Evolutionary conservation across 768 basidiomycete genomes (phyloP).

Genomic region (Boletus sensibilis): DNA sequence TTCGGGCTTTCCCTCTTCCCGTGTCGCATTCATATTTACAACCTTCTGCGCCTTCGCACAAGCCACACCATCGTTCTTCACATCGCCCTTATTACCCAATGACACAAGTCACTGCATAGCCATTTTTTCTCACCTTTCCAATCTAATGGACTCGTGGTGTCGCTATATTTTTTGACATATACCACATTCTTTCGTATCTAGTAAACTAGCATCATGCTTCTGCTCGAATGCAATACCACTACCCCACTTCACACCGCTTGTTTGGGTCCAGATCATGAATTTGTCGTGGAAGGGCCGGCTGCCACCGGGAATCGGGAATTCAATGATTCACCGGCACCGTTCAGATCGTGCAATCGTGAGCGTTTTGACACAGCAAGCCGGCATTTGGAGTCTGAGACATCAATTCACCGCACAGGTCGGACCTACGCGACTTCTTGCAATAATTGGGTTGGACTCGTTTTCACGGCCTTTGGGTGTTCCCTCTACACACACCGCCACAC

Average conservation of each 20-base stretch:
- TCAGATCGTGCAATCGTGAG: neutral
- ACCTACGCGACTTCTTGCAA: no score
- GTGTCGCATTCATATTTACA: slow-evolving; percentile 27
- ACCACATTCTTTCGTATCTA: slow-evolving; percentile 23
- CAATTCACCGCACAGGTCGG: slow-evolving; percentile 9
- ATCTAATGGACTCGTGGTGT: slow-evolving; percentile 27
- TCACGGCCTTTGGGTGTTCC: neutral
- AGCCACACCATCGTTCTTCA: slow-evolving; percentile 27
- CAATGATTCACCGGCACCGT: neutral
- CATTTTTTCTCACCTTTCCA: neutral
- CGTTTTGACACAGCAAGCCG: neutral
- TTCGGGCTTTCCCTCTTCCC: slow-evolving; percentile 51
- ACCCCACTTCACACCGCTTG: neutral
- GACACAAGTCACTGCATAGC: slow-evolving; percentile 27
- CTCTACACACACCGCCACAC: no score
- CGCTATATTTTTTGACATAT: slow-evolving; percentile 36
- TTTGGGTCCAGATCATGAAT: neutral
- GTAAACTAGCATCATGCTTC: slow-evolving; percentile 2
- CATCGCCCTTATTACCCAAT: slow-evolving; percentile 22
- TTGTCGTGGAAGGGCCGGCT: neutral
- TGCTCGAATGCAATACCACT: neutral
- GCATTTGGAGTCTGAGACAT: neutral
- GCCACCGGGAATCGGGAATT: slow-evolving; percentile 5
- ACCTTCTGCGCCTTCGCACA: slow-evolving; percentile 21
- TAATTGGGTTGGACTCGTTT: neutral